phyloP scores from a whole-genome alignment of 306 rosid genomes.

The Casuarina equisetifolia region DNA sequence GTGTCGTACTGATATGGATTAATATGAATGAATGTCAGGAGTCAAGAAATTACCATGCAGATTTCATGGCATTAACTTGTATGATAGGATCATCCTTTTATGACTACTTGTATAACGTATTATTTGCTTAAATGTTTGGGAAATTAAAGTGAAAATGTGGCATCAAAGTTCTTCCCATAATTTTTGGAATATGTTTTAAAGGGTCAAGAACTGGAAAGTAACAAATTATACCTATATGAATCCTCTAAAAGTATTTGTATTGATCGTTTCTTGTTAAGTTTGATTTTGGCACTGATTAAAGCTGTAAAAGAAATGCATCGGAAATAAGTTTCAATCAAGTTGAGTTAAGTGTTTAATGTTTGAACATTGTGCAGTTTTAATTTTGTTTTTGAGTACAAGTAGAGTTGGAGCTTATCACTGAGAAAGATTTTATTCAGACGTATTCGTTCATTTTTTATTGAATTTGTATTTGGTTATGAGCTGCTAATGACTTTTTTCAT shows the following conservation, averaged over 20 bases:
- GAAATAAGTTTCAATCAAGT: too few relatives aligned
- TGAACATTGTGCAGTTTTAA: too few relatives aligned
- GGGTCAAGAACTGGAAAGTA: neutral
- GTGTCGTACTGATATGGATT: neutral
- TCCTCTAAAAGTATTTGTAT: neutral
- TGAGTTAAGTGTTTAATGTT: too few relatives aligned
- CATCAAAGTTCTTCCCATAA: neutral
- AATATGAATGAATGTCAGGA: neutral
- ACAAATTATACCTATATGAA: neutral
- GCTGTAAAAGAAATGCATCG: neutral
- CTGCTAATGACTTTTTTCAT: too few relatives aligned
- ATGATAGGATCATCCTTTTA: neutral
- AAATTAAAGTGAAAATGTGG: neutral
- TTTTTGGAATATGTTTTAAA: neutral
- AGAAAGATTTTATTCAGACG: too few relatives aligned
- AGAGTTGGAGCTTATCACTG: too few relatives aligned
- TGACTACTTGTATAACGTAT: neutral
- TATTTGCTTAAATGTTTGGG: neutral
- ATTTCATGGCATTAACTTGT: neutral
- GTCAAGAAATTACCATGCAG: neutral
- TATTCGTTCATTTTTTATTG: too few relatives aligned
- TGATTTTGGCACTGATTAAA: too few relatives aligned
- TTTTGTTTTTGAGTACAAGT: too few relatives aligned
- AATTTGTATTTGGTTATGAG: too few relatives aligned
- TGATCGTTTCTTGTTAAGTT: neutral